These are phyloP conservation scores for Phoenix roebelenii DNA, from an alignment of 176 grass and related monocot genomes.

Conservation along the genomic window DNA sequence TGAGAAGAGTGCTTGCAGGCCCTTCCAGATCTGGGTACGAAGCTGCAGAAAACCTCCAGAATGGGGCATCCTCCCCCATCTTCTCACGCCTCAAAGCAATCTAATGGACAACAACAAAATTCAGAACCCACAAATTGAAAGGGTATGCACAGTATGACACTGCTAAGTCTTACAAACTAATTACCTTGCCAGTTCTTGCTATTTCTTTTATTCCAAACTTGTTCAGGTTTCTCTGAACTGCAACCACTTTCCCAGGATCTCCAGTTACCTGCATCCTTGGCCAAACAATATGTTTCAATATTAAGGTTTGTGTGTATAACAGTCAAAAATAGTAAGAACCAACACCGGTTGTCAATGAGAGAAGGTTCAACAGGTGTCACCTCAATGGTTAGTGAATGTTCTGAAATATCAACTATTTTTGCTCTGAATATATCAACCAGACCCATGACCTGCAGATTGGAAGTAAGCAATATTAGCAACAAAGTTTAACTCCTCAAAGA, in stretches of 20 bases:
- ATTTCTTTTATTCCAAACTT: conserved; percentile 95
- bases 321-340: conserved; percentile 4
- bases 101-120: conserved; percentile 27
- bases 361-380: conserved; percentile 26
- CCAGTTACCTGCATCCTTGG: conserved; percentile 61
- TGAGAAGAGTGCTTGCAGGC: conserved; percentile 38
- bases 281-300: conserved; percentile 3
- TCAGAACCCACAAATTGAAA: background rate
- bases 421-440: conserved; percentile 95
- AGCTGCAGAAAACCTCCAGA: conserved; percentile 92
- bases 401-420: conserved; percentile 92
- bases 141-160: no score
- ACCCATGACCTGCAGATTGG: conserved; percentile 67
- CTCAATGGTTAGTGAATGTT: conserved; percentile 66
- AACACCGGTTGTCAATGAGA: background rate
- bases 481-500: no score
- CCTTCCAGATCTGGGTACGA: conserved; percentile 81
- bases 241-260: conserved; percentile 90
- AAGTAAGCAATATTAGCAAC: conserved; percentile 3
- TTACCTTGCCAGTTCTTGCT: conserved; percentile 85
- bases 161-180: no score
- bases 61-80: conserved; percentile 77
- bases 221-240: conserved; percentile 59
- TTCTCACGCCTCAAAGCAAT: conserved; percentile 94
- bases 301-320: no score